Evolutionary conservation across 768 basidiomycete genomes (phyloP), one percentile per base, ranked within the genome.

Genomic region (Cystobasidiopsis lactophilus): DNA sequence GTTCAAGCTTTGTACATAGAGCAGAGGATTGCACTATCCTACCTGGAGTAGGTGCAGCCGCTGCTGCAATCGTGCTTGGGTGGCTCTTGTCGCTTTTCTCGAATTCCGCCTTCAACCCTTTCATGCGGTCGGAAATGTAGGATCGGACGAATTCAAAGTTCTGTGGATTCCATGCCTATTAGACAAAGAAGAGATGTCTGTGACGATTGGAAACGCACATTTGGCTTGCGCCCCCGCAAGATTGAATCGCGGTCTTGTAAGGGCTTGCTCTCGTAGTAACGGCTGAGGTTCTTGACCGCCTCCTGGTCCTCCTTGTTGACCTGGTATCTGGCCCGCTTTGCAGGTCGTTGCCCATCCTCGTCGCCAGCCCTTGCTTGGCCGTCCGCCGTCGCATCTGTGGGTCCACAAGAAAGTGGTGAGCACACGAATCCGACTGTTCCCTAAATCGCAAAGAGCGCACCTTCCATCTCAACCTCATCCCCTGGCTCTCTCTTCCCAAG

Each of bases 211-310:
- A 3, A 7, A 67, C 82, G 52, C 53, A 88, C 89, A 63, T 85
- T 85, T 5, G 77, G 72, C 65, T 91, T 89, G 14, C 70, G 74
- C 0, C 88, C 86, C 29, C 84, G 73, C 13, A 96, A 67, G 1
- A 89, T 82, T 0, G 80, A 79, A 56, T 76, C 89, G 49, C 85
- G 72, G 65, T 91, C 63, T 52, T n/a, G 29, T 54, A 56, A 40
- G 45, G 31, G 56, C 50, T 2, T 52, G 47, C 39, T 5, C 29
- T 62, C 56, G n/a, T 57, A 53, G 19, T 50, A 57, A 54, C 70
- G 69, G 62, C 70, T 74, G 55, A 93, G 85, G 62, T 77, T 79
- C 69, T 89, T 93, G 53, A 91, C 88, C 21, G 79, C 73, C 47
- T 86, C 86, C 2, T 77, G 66, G 63, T 95, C 91, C 23, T 75